Evolutionary conservation across 768 basidiomycete species (phyloP).

Genomic region (Mycena polygramma): DNA sequence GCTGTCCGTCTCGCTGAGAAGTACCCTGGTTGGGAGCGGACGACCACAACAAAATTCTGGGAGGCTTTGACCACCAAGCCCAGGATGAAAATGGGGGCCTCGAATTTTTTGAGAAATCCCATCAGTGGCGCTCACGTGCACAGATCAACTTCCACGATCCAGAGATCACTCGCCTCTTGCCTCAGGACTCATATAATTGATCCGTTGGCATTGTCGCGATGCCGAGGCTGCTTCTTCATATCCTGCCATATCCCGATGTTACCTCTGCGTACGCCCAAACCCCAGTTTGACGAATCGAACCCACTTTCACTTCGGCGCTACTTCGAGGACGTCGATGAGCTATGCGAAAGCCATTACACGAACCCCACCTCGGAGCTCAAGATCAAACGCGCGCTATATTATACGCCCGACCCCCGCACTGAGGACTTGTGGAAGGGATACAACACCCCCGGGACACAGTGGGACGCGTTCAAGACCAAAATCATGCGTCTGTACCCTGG

Average conservation of each 20-base stretch:
- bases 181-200: neutral
- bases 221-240: too few species aligned
- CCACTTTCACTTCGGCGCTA: constrained; percentile 9
- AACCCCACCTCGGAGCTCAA: neutral
- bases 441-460: neutral
- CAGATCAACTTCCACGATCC: neutral
- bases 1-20: too few species aligned
- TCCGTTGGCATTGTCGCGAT: neutral
- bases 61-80: too few species aligned
- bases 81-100: too few species aligned
- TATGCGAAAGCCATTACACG: neutral
- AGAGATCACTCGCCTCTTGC: neutral
- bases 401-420: constrained; percentile 2
- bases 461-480: neutral
- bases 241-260: neutral
- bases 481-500: constrained; percentile 8
- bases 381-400: constrained; percentile 7
- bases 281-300: constrained; percentile 4
- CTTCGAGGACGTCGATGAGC: constrained; percentile 17
- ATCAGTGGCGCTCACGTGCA: neutral
- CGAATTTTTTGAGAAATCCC: too few species aligned
- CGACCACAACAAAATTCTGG: too few species aligned
- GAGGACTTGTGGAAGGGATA: constrained; percentile 18
- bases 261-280: constrained; percentile 13
- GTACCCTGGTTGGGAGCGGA: too few species aligned